Evolutionary conservation across 2,329 filamentous ascomycete genomes (phyloP).

Genomic region (Pseudocercospora crystallina): DNA sequence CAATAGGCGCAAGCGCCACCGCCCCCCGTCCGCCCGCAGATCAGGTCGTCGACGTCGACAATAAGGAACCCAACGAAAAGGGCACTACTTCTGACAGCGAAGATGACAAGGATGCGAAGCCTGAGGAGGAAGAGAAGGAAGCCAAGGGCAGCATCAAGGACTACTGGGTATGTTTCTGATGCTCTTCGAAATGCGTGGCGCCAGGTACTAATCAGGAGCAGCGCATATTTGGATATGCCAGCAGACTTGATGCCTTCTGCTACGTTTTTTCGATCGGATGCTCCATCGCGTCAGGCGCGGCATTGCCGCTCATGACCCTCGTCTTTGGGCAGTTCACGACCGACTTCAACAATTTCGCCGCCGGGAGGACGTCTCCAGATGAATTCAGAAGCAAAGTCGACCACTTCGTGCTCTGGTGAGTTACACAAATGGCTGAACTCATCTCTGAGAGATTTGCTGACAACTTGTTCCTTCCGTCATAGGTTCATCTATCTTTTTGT

Average conservation of each 20-base stretch:
- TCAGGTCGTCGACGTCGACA: conserved; percentile 6
- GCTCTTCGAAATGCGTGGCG: too few relatives aligned
- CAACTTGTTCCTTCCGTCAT: too few relatives aligned
- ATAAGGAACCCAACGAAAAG: conserved; percentile 7
- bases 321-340: conserved; percentile 54
- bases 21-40: conserved; percentile 2
- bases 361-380: conserved; percentile 14
- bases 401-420: conserved; percentile 54
- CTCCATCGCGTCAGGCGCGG: conserved; percentile 45
- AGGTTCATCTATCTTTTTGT: conserved; percentile 68
- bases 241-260: conserved; percentile 28
- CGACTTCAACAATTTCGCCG: conserved; percentile 45
- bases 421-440: too few relatives aligned
- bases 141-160: conserved; percentile 22
- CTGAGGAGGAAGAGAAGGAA: conserved; percentile 12
- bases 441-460: too few relatives aligned
- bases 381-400: conserved; percentile 25
- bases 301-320: conserved; percentile 51
- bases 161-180: conserved; percentile 12
- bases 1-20: conserved; percentile 6
- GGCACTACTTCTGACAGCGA: conserved; percentile 7
- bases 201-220: background rate
- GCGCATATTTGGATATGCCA: conserved; percentile 36
- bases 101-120: conserved; percentile 2
- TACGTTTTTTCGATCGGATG: conserved; percentile 33